Evolutionary conservation across 148 eudicot genomes (phyloP), one percentile per base, ranked within the genome.

Genomic region (Rhododendron ferrugineum): DNA sequence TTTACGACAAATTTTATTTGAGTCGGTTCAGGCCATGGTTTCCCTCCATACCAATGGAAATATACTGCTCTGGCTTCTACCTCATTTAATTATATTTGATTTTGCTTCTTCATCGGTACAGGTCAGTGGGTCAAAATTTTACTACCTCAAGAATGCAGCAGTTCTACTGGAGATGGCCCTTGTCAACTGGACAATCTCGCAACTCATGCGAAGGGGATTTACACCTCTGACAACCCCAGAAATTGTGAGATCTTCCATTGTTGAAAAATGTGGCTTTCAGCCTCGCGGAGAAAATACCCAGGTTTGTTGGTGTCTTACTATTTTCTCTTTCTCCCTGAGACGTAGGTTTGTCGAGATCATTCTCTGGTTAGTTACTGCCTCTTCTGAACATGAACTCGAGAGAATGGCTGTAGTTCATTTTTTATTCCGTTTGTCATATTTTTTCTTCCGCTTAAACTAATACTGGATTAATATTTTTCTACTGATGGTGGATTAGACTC

Each of bases 221-320:
- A 92, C 87, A 81, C 98, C 95, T 88, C 91, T 96, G 83, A 93
- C 93, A 37, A 94, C 99, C 64, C 99, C 99, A 42, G 99, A 96
- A 90, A 91, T 94, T 54, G 97, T 92, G 76, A 91, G 98, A 75
- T 92, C 99, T 73, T 92, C 98, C 46, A 88, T 96, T 36, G 94
- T 96, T 80, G 99, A 96, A 82, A 96, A 96, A 88, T 96, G 99
- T 89, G 99, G 99, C 79, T 96, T 96, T 84, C 99, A 94, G 89
- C 99, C 98, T 85, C 98, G 98, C 84, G 99, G 93, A 88, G 92
- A 92, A 82, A 96, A 94, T 86, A 96, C 99, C 32, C 99, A 96
- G 94, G 76, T 72, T 72, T 9, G 98, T 94, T 77, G 5, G 22
- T 15, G 4, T 14, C 5, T 3, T 16, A 3, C 5, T 52, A 13